Conservation (phyloP, 2,329 filamentous ascomycete species). For the Colletotrichum somersetense region DNA sequence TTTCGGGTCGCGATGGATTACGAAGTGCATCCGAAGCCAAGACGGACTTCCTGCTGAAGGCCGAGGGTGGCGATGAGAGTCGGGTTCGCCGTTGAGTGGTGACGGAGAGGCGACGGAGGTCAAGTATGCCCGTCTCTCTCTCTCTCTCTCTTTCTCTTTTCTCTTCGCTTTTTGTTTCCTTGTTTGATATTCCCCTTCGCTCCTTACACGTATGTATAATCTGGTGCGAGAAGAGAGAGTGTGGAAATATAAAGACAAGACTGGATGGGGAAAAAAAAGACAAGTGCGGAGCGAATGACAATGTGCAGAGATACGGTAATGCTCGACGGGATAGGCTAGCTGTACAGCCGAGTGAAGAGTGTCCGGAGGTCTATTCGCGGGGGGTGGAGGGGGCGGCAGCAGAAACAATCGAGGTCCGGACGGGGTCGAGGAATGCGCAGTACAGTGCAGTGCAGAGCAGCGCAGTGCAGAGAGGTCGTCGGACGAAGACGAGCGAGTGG, state of each 20-base stretch:
- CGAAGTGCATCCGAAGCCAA: slow-evolving; percentile 34
- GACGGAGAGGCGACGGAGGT: slow-evolving; percentile 15
- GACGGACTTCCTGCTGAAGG: slow-evolving; percentile 33
- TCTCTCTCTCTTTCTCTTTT: background rate
- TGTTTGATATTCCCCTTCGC: slow-evolving; percentile 2
- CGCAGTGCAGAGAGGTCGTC: slow-evolving; percentile 10
- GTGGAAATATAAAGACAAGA: slow-evolving; percentile 25
- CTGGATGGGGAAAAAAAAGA: slow-evolving; percentile 3
- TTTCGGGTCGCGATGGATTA: slow-evolving; percentile 30
- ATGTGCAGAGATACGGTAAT: slow-evolving; percentile 13
- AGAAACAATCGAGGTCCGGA: slow-evolving; percentile 37
- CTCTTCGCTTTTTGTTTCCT: background rate
- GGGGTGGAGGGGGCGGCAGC: slow-evolving; percentile 13
- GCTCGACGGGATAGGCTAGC: slow-evolving; percentile 6
- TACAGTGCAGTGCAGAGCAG: background rate
- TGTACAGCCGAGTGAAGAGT: slow-evolving; percentile 3
- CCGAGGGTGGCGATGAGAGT: slow-evolving; percentile 31
- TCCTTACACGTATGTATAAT: slow-evolving; percentile 1
- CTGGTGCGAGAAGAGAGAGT: background rate
- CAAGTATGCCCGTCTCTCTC: slow-evolving; percentile 9
- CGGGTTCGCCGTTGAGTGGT: slow-evolving; percentile 37
- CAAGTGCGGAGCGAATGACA: slow-evolving; percentile 5
- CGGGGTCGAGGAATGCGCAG: slow-evolving; percentile 34
- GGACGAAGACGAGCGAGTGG: slow-evolving; percentile 30
- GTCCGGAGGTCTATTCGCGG: slow-evolving; percentile 34